Base-by-base conservation (phyloP, 805 yeast species). In the Debaryomyces castellii region DNA sequence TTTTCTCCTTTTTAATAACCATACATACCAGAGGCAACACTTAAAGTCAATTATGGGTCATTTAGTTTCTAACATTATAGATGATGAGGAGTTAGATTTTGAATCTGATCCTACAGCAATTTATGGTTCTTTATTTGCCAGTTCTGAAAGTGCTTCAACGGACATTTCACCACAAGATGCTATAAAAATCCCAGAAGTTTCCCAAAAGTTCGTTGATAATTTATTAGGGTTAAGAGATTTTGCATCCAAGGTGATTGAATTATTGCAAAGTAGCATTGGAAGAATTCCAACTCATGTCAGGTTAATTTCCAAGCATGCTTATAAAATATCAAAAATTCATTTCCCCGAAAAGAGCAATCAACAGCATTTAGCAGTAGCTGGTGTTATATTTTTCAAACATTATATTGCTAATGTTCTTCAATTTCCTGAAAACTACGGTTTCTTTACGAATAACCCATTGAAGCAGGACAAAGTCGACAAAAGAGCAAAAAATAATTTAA, bases 41-140 rank as follows among this genome's bases (percentile, higher is more conserved):
- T 62, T 74, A 46, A 78, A 77, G 50, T 47, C 53, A 8, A 21
- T 76, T 2, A 51, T 77, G 18, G 76, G 80, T 11, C 66, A 63
- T 30, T 51, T 66, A 2, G 64, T 80, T 0, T 48, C 59, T 32
- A 54, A 62, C 24, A 60, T 80, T 9, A 59, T 75, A 14, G 73
- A 77, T 21, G 75, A 76, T 52, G 77, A 73, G 17, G 79, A 74
- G 25, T 60, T 83, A 9, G 82, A 83, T 45, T 81, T 89, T 51
- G 97, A 91, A 58, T 81, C 91, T 45, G 88, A 90, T 60, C 98
- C 98, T 2, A 60, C 78, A 2, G 64, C 67, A 12, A 83, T 87
- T 22, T 78, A 78, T 58, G 55, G 61, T 23, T 57, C 53, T 2
- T 54, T 67, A 1, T 50, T 62, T 32, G 74, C 76, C 1, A 47